These are phyloP conservation scores for Trypanosoma brucei DNA, from an alignment of 208 protist genomes.

Conservation along the genomic window DNA sequence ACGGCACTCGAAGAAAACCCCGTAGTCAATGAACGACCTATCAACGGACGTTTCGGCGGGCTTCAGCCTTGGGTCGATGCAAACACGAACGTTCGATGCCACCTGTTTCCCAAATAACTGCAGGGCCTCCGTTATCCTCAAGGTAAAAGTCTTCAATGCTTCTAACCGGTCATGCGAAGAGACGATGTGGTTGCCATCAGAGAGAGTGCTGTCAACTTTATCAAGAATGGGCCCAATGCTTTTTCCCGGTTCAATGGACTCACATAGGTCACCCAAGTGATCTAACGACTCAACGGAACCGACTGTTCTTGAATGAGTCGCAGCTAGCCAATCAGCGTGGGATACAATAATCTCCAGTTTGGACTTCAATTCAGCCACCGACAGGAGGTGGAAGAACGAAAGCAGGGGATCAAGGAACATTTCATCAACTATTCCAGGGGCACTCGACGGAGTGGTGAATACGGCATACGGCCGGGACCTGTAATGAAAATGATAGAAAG, in stretches of 20 bases:
- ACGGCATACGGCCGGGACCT: constrained; percentile 51
- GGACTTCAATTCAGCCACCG: constrained; percentile 36
- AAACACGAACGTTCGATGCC: constrained; percentile 32
- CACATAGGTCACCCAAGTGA: constrained; percentile 24
- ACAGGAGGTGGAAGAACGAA: constrained; percentile 54
- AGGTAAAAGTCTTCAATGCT: constrained; percentile 42
- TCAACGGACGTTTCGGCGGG: constrained; percentile 27
- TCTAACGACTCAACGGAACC: constrained; percentile 27
- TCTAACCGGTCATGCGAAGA: constrained; percentile 32
- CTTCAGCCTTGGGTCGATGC: constrained; percentile 37
- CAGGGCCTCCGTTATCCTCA: constrained; percentile 34
- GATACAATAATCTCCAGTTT: constrained; percentile 65
- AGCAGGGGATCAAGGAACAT: constrained; percentile 56
- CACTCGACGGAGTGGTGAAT: constrained; percentile 42
- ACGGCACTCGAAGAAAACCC: constrained; percentile 24
- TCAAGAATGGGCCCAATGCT: constrained; percentile 37
- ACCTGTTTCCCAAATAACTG: constrained; percentile 45
- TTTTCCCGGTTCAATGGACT: constrained; percentile 35
- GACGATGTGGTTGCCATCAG: constrained; percentile 15
- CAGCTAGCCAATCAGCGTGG: constrained; percentile 69
- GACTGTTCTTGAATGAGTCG: constrained; percentile 34
- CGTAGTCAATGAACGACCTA: constrained; percentile 16
- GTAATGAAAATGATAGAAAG: constrained; percentile 72
- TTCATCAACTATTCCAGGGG: constrained; percentile 36
- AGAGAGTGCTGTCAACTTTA: constrained; percentile 30